Base-by-base conservation (phyloP, 75 land plant genomes). In the Pseudotsuga menziesii region DNA sequence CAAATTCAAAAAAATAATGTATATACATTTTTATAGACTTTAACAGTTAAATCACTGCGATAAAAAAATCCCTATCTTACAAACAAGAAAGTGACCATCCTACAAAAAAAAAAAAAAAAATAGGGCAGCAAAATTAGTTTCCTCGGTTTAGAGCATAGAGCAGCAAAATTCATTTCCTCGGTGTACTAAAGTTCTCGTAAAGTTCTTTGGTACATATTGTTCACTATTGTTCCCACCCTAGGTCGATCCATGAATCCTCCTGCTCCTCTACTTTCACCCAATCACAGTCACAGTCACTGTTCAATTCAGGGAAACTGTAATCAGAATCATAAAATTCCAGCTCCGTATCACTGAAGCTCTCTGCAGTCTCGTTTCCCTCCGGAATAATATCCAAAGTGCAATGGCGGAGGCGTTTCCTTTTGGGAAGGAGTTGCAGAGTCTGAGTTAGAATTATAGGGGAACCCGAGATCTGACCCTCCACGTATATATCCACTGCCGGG, bases 401-500 rank as follows among this genome's bases (percentile, higher is more conserved):
- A 3, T 66, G 85, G 76, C 85, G 80, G 15, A 26, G 55, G 17
- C 12, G 29, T 74, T 82, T 89, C 66, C 74, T 78, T 59, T 82
- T 85, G 27, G 89, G 82, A 76, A 84, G 83, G 9, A 86, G 67
- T 62, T 75, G 82, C 12, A 92, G 35, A n/a, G 82, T 86, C 83
- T 87, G 84, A 6, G 94, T 87, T 67, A 92, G 80, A 44, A 90
- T 85, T 32, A 92, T 57, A 19, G 94, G 94, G 15, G 26, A 56
- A 5, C 88, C 86, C 14, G 75, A 75, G 23, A 81, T 83, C 44
- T 83, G 80, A 4, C 94, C 94, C 11, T 85, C 90, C 0, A 92
- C 72, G 73, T 87, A 92, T 13, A 92, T 84, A 72, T 92, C 94
- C 29, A 90, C 71, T 32, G 90, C 76, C 3, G 88, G 90, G 22